Evolutionary conservation across 306 rosid species (phyloP).

Genomic region (Casuarina cunninghamiana): DNA sequence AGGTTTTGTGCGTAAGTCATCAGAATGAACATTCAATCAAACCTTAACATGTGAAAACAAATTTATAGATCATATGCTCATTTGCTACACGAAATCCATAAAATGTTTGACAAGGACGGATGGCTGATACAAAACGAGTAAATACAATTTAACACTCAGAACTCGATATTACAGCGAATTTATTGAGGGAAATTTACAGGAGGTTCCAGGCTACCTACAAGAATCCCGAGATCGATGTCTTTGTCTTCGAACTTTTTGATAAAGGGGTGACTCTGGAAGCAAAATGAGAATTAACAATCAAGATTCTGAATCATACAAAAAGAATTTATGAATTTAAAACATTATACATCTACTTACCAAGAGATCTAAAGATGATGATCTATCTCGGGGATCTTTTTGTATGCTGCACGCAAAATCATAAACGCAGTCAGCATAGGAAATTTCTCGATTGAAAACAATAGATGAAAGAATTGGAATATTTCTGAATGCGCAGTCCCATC

Average conservation of each 20-base stretch:
- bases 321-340: background rate
- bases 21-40: background rate
- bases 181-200: slow-evolving; percentile 83
- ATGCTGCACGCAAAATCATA: slow-evolving; percentile 65
- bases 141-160: slow-evolving; percentile 31
- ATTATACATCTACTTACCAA: slow-evolving; percentile 57
- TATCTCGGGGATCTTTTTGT: slow-evolving; percentile 69
- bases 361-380: slow-evolving; percentile 85
- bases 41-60: slow-evolving; percentile 15
- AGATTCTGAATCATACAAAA: background rate
- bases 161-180: slow-evolving; percentile 22
- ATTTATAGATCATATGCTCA: slow-evolving; percentile 26
- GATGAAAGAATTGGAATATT: background rate
- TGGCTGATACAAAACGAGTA: slow-evolving; percentile 18
- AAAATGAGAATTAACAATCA: slow-evolving; percentile 22
- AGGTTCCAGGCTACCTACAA: slow-evolving; percentile 88
- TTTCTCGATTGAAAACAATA: background rate
- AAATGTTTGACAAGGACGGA: slow-evolving; percentile 35
- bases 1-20: background rate
- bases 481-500: background rate
- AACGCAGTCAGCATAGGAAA: background rate
- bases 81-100: slow-evolving; percentile 25
- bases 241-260: slow-evolving; percentile 94
- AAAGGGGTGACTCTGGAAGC: slow-evolving; percentile 82
- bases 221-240: slow-evolving; percentile 88